These are phyloP conservation scores for Fusarium robinianum DNA, from an alignment of 2,329 filamentous ascomycete species.

Conservation along the genomic window DNA sequence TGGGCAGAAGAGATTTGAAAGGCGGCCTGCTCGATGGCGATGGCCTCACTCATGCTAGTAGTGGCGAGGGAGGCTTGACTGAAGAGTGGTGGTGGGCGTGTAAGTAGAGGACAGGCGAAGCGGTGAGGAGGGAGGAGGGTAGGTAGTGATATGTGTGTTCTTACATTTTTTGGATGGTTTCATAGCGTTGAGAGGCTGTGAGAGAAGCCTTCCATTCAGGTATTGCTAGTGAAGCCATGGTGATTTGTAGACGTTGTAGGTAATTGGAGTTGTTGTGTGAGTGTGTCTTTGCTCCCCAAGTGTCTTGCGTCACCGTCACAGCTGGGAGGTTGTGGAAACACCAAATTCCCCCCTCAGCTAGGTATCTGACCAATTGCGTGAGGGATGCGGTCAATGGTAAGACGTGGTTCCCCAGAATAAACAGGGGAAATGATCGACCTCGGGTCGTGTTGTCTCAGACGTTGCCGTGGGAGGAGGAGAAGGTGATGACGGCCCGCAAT, in stretches of 20 bases:
- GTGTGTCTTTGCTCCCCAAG: neutral
- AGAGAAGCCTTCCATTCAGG: constrained; percentile 56
- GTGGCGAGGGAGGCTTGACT: constrained; percentile 40
- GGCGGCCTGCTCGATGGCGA: constrained; percentile 66
- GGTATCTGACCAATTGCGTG: constrained; percentile 9
- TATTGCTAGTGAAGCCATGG: constrained; percentile 23
- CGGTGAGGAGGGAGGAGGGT: neutral
- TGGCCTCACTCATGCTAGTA: constrained; percentile 53
- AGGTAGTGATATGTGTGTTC: too few relatives aligned
- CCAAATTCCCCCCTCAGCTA: constrained; percentile 8
- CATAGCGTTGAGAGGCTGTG: constrained; percentile 64
- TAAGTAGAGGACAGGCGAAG: constrained; percentile 2
- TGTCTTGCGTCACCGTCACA: neutral
- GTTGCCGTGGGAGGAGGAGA: constrained; percentile 7
- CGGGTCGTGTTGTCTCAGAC: constrained; percentile 20
- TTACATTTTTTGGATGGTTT: constrained; percentile 60
- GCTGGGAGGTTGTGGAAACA: too few relatives aligned
- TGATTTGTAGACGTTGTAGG: neutral
- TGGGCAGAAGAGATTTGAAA: constrained; percentile 61
- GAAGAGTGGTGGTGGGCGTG: neutral
- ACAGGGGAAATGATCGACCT: constrained; percentile 17
- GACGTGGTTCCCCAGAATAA: constrained; percentile 2
- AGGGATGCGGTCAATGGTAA: too few relatives aligned
- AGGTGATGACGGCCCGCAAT: constrained; percentile 15
- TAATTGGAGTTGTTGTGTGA: constrained; percentile 2